Conservation (phyloP, 2,329 filamentous ascomycete species). For the Beauveria brongniartii region DNA sequence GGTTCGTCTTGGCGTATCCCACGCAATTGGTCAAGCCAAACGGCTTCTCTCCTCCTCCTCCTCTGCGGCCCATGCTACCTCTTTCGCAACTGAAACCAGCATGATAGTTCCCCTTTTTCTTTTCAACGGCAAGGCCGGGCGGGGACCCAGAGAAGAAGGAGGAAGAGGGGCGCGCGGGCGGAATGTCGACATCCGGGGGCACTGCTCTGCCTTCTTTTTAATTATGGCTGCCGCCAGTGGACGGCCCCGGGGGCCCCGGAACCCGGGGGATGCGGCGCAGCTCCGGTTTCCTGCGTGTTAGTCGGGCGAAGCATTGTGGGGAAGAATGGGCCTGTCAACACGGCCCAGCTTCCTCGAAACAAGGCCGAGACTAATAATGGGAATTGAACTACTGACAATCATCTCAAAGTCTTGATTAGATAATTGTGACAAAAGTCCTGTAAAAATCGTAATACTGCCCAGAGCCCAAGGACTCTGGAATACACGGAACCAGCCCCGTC, state of each 20-base stretch:
- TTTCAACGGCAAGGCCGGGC: neutral
- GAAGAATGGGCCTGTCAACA: neutral
- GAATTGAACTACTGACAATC: neutral
- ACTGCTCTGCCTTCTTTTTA: too few species aligned
- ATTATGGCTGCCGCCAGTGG: neutral
- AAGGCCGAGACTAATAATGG: neutral
- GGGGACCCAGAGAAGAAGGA: neutral
- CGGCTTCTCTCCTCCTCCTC: neutral
- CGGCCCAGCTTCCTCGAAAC: neutral
- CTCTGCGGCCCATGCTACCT: neutral
- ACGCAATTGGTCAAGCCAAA: slow-evolving; percentile 2
- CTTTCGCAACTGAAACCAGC: neutral
- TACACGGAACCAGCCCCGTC: too few species aligned
- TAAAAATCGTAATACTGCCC: too few species aligned
- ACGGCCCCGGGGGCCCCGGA: neutral
- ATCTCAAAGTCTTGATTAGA: too few species aligned
- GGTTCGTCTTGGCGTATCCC: slow-evolving; percentile 5
- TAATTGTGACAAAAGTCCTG: too few species aligned
- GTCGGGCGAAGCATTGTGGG: neutral
- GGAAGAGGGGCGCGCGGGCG: neutral
- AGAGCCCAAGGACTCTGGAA: too few species aligned
- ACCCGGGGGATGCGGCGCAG: neutral
- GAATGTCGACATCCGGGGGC: too few species aligned
- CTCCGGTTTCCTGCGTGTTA: neutral
- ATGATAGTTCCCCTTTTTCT: too few species aligned